Base-by-base conservation (phyloP, 2,329 filamentous ascomycete species). In the Escovopsis weberi region DNA sequence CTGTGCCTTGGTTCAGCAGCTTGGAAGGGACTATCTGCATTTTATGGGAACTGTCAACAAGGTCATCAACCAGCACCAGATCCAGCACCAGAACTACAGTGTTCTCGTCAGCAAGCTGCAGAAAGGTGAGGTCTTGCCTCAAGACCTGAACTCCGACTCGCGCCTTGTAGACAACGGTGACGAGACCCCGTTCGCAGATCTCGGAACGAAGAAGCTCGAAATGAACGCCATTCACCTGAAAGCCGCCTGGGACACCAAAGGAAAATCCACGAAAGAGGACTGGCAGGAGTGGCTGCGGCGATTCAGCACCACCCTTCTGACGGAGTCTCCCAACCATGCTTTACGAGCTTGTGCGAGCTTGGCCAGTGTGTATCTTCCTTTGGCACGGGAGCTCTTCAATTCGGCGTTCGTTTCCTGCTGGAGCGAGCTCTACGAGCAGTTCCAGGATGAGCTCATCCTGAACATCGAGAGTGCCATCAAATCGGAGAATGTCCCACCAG, bases 211-310 rank as follows among this genome's bases (percentile, higher is more conserved):
- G 69, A 96, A 96, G 62, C 72, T 96, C 32, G 87, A 94, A 47
- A 89, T 96, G 61, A 99, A 98, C 52, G 87, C 94, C 40, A 88
- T 96, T 49, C 93, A 98, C 67, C 69, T 99, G 19, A 95, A 96
- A 62, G 82, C 83, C 49, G 91, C 93, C 0, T 99, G 91, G 91
- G 91, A 96, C 53, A 91, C 93, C 0, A 87, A 82, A 45, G 87
- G 93, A 47, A 95, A 95, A 57, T 95, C 89, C 0, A 99, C 91
- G 9, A 87, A 88, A 54, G 91, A 99, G 58, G 91, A 99, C 62
- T 99, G 91, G 91, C 85, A 94, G 54, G 91, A 99, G 60, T 99
- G 91, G 91, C 86, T 98, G 63, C 79, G 93, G 47, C 77, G 89
- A 26, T 94, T 98, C 64, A 96, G 89, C 57, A 89, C 94, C 32